These are phyloP conservation scores for Aspergillus sp. DNA, from an alignment of 2,329 filamentous ascomycete genomes.

Conservation along the genomic window DNA sequence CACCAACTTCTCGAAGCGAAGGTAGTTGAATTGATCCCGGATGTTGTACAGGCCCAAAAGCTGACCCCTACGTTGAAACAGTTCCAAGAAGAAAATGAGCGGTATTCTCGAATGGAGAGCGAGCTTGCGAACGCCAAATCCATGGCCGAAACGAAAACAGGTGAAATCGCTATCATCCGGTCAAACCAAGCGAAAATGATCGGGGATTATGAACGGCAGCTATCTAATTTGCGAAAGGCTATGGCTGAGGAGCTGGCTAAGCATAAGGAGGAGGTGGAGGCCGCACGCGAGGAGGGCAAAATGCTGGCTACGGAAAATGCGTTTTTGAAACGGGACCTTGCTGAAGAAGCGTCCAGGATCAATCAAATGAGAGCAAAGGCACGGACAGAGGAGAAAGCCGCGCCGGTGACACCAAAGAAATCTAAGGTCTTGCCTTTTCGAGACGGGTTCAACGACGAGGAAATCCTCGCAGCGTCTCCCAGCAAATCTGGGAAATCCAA, in stretches of 20 bases:
- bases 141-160: slow-evolving; percentile 52
- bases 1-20: slow-evolving; percentile 25
- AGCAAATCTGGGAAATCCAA: slow-evolving; percentile 53
- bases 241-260: slow-evolving; percentile 55
- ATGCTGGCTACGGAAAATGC: slow-evolving; percentile 58
- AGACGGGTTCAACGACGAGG: slow-evolving; percentile 65
- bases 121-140: slow-evolving; percentile 42
- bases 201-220: slow-evolving; percentile 54
- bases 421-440: slow-evolving; percentile 50
- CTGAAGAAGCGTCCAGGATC: slow-evolving; percentile 53
- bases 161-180: slow-evolving; percentile 63
- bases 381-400: slow-evolving; percentile 34
- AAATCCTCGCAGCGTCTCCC: slow-evolving; percentile 57
- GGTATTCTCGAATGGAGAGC: slow-evolving; percentile 38
- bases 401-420: slow-evolving; percentile 53
- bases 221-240: slow-evolving; percentile 53
- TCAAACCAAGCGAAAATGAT: slow-evolving; percentile 55
- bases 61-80: slow-evolving; percentile 21
- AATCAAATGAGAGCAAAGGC: slow-evolving; percentile 43
- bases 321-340: slow-evolving; percentile 61
- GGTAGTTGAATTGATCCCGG: slow-evolving; percentile 16
- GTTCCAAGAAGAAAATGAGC: slow-evolving; percentile 42
- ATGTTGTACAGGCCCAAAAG: not conserved
- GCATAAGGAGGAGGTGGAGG: slow-evolving; percentile 57
- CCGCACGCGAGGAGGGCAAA: slow-evolving; percentile 54